Conservation (phyloP, 495 filamentous ascomycete genomes). For the Penicillium canariense region DNA sequence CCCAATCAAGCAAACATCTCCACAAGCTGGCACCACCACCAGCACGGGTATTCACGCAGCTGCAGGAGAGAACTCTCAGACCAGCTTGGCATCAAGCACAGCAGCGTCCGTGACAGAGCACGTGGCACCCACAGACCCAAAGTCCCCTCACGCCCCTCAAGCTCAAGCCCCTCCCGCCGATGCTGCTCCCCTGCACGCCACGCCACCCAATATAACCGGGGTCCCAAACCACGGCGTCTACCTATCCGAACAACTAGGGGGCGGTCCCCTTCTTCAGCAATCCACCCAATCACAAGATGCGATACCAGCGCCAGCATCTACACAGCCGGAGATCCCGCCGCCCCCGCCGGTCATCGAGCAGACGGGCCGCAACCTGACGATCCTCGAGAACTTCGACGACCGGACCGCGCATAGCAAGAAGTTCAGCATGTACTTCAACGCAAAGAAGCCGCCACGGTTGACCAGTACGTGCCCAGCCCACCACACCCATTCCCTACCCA, state of each 20-base stretch:
- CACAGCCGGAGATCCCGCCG: constrained; percentile 26
- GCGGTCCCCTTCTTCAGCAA: background rate
- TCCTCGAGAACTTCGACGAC: constrained; percentile 56
- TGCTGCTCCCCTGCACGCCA: constrained; percentile 16
- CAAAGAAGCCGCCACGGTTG: constrained; percentile 47
- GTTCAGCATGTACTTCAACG: constrained; percentile 51
- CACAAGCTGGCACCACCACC: background rate
- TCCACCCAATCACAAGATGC: constrained; percentile 13
- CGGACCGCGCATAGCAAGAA: constrained; percentile 49
- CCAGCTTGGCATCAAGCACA: background rate
- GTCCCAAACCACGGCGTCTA: constrained; percentile 4
- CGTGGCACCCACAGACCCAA: constrained; percentile 6
- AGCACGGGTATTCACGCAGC: constrained; percentile 8
- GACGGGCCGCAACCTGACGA: constrained; percentile 49
- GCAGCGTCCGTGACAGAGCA: background rate
- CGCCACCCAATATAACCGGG: constrained; percentile 19
- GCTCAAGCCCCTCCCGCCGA: constrained; percentile 4
- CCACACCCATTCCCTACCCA: background rate
- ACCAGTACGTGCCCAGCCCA: constrained; percentile 41
- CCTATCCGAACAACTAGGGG: constrained; percentile 5
- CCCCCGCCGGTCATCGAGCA: constrained; percentile 47
- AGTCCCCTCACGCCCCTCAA: constrained; percentile 11
- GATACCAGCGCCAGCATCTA: constrained; percentile 11
- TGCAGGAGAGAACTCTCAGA: constrained; percentile 9
- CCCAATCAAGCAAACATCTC: background rate